A percentile compares a stretch with the other conserved stretches of the same genome.
Conservation (phyloP, 2,329 filamentous ascomycete genomes). For the Trichoderma koningii region DNA sequence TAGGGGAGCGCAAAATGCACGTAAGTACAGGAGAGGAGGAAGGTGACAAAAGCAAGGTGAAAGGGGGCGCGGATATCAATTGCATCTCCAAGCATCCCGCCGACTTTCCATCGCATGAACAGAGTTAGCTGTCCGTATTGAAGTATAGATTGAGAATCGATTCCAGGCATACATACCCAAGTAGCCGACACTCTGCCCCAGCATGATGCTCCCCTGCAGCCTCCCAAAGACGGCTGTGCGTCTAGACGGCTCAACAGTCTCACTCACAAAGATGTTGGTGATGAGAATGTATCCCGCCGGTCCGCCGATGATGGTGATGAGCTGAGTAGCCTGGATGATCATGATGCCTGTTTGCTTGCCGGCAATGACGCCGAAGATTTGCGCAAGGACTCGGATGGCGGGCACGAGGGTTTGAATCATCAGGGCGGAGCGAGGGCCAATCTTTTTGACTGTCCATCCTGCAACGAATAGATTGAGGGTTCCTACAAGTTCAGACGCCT, state of each 20-base stretch:
- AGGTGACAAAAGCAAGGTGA: constrained; percentile 62
- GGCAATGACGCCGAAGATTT: constrained; percentile 64
- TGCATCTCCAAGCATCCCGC: constrained; percentile 64
- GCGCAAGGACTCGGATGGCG: constrained; percentile 62
- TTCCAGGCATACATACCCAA: constrained; percentile 44
- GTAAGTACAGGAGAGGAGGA: constrained; percentile 49
- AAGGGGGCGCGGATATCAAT: constrained; percentile 68
- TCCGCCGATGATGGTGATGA: constrained; percentile 68
- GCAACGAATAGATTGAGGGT: constrained; percentile 68
- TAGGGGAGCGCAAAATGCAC: constrained; percentile 49
- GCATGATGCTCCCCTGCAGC: constrained; percentile 67
- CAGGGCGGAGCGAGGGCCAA: constrained; percentile 65
- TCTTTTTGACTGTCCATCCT: constrained; percentile 65
- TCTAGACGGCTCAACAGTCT: constrained; percentile 60
- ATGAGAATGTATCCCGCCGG: constrained; percentile 69
- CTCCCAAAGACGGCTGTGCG: constrained; percentile 67
- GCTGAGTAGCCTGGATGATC: constrained; percentile 67
- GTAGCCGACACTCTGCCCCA: constrained; percentile 66
- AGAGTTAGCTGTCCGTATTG: background rate
- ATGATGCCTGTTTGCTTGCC: constrained; percentile 65
- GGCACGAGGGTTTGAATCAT: constrained; percentile 65
- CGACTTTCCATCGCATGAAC: constrained; percentile 47
- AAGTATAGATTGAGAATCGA: too few species aligned
- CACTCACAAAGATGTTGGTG: constrained; percentile 68
- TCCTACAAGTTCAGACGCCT: constrained; percentile 27